Evolutionary conservation across 352 stramenopile genomes (phyloP).

Genomic region (Phytophthora rubi): DNA sequence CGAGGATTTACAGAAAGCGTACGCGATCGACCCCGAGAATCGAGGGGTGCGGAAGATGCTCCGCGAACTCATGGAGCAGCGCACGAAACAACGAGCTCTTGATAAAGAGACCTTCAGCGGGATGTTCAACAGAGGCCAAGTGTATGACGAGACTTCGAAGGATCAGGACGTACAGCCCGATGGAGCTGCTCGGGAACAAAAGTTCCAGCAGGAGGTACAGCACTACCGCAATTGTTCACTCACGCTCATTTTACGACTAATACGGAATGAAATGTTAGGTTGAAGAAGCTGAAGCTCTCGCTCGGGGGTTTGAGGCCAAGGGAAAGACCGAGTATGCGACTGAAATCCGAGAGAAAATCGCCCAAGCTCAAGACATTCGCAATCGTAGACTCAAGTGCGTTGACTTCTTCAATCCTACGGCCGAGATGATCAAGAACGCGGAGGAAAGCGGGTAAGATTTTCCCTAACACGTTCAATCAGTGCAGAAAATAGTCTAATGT

Average conservation of each 20-base stretch:
- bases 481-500: background rate
- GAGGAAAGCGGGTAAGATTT: constrained; percentile 72
- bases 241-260: background rate
- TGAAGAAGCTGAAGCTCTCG: constrained; percentile 68
- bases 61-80: constrained; percentile 71
- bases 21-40: constrained; percentile 62
- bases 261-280: constrained; percentile 37
- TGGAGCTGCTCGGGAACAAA: constrained; percentile 46
- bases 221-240: background rate
- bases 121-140: constrained; percentile 79
- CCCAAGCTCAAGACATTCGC: constrained; percentile 53
- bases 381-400: constrained; percentile 60
- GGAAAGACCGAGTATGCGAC: constrained; percentile 61
- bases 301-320: constrained; percentile 72
- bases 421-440: constrained; percentile 79
- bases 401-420: constrained; percentile 80
- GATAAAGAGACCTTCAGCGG: constrained; percentile 83
- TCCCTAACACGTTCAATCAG: background rate
- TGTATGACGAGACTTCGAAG: constrained; percentile 50
- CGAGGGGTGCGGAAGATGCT: constrained; percentile 71
- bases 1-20: constrained; percentile 72
- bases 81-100: constrained; percentile 62
- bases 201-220: constrained; percentile 64
- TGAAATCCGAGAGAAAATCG: constrained; percentile 73
- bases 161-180: constrained; percentile 20